These are phyloP conservation scores for Annulohypoxylon moriforme DNA, from an alignment of 495 filamentous ascomycete species.

Conservation along the genomic window DNA sequence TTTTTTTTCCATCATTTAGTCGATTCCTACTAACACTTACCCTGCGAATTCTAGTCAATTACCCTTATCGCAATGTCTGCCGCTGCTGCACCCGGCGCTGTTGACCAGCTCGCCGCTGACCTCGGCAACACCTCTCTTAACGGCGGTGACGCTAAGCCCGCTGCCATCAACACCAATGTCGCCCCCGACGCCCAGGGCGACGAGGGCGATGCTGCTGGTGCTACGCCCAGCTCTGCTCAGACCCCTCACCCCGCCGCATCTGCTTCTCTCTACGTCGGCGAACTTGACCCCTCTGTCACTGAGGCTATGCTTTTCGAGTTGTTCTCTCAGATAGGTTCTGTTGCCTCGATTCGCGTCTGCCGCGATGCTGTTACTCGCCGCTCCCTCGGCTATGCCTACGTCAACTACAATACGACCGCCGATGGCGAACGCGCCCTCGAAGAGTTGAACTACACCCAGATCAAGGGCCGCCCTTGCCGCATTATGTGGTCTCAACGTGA, in stretches of 20 bases:
- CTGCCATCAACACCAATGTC: constrained; percentile 75
- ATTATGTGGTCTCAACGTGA: constrained; percentile 99
- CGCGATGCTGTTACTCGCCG: constrained; percentile 98
- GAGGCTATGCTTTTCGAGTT: constrained; percentile 99
- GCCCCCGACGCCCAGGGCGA: constrained; percentile 60
- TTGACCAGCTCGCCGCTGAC: constrained; percentile 76
- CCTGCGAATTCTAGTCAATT: constrained; percentile 22
- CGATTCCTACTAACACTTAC: constrained; percentile 20
- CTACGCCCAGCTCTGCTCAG: constrained; percentile 77
- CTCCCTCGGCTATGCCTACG: constrained; percentile 98
- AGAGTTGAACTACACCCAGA: constrained; percentile 99
- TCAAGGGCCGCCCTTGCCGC: constrained; percentile 98
- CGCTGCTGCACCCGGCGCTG: constrained; percentile 68
- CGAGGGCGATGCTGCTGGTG: constrained; percentile 68
- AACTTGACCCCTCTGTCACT: constrained; percentile 96
- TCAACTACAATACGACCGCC: constrained; percentile 98
- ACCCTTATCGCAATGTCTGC: constrained; percentile 70
- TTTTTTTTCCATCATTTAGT: background rate
- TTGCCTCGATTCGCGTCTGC: constrained; percentile 99
- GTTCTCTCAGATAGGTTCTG: constrained; percentile 98
- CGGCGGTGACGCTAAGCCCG: constrained; percentile 68
- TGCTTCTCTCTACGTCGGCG: constrained; percentile 97
- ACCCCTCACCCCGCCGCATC: constrained; percentile 83
- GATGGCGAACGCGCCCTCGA: constrained; percentile 98
- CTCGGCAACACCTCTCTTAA: constrained; percentile 70